Percentiles rank a stretch among this genome's conserved stretches.
phyloP scores from a whole-genome alignment of 1,284 basidiomycete genomes.

The Ustilago hordei region DNA sequence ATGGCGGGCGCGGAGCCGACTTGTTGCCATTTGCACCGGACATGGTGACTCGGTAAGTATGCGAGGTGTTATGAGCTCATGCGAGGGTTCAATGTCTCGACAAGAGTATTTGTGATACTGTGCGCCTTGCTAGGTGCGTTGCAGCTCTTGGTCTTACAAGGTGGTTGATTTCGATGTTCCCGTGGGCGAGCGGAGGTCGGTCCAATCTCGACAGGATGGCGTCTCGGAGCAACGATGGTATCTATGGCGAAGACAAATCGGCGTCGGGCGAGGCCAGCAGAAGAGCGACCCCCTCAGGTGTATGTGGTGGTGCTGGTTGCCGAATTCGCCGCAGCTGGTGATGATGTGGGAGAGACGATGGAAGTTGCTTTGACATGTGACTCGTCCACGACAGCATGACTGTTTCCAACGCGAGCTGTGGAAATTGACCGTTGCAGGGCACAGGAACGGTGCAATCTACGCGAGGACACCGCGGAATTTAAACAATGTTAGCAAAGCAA shows the following conservation, averaged over 20 bases:
- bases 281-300: neutral
- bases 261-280: no score
- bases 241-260: neutral
- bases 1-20: slow-evolving; percentile 17
- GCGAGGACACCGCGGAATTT: no score
- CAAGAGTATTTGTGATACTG: neutral
- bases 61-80: slow-evolving; percentile 21
- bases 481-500: no score
- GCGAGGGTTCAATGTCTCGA: neutral
- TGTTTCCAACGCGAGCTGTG: slow-evolving; percentile 6
- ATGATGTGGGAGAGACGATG: neutral
- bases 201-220: neutral
- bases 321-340: neutral
- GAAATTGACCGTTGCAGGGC: slow-evolving; percentile 16
- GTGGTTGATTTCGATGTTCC: neutral
- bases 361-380: neutral
- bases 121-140: neutral
- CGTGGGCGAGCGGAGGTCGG: neutral
- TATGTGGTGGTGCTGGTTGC: neutral
- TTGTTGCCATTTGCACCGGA: slow-evolving; percentile 38
- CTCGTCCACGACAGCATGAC: neutral
- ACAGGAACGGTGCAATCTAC: slow-evolving; percentile 1
- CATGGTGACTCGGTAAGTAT: slow-evolving; percentile 17
- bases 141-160: neutral
- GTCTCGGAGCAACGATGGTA: neutral